Evolutionary conservation across 352 stramenopile genomes (phyloP), one percentile per base, ranked within the genome.

Genomic region (Lagenidium giganteum): DNA sequence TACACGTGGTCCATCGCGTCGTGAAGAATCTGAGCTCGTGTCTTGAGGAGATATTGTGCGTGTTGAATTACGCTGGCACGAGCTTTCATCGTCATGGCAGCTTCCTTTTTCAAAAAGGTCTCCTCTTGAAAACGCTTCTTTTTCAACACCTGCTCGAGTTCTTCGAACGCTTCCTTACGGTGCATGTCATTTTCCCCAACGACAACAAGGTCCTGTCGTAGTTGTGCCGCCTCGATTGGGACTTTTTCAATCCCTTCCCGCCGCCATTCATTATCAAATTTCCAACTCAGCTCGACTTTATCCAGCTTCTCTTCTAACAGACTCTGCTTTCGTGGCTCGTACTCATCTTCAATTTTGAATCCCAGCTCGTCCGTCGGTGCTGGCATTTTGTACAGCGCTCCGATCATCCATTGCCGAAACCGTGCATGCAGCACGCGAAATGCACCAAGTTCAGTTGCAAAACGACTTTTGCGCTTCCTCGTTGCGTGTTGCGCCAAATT

Each of bases 1-100:
- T 71, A 86, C 4, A 80, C 59, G 32, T 71, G 70, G 42, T 83
- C 72, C 6, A 86, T 69, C n/a, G 49, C 64, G 39, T 86, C 70
- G 52, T 86, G 69, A 26, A 86, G 56, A 22, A 62, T 68, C 38
- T 74, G 66, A 3, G 54, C 67, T 16, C 73, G 54, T 20, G 54
- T 68, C 7, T 68, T 60, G 27, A 86, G 39, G 23, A 86, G 70
- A 16, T 80, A 55, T 21, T 79, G 64, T 2, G 61, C 55, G 39
- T 72, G 64, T 30, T 71, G 63, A 52, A 80, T 67, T 25, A 70
- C 56, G n/a, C 45, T 27, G 0, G 66, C 57, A 29, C 73, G 77
- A 25, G 78, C 58, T 40, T 78, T 74, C 12, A 70, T 52, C 2
- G 73, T 83, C 9, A 54, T 56, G 0, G 47, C 43, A 3, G 58